phyloP scores from a whole-genome alignment of 1,284 basidiomycete genomes.

The Bondarzewia mesenterica region DNA sequence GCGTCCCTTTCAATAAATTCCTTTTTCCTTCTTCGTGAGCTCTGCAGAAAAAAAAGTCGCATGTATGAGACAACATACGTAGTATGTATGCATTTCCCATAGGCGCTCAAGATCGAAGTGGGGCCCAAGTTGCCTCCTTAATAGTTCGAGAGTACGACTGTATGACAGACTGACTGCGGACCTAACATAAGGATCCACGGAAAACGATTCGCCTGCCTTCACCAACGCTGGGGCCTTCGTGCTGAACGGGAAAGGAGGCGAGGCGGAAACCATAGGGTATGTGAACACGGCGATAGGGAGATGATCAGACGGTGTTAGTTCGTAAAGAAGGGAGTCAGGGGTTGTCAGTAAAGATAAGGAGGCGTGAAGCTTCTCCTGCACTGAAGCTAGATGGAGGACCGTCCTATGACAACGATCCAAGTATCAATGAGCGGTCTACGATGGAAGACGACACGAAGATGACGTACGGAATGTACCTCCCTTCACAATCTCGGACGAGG shows the following conservation, averaged over 20 bases:
- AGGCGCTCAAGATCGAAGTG: conserved; percentile 34
- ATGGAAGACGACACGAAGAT: neutral
- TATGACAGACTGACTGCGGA: conserved; percentile 36
- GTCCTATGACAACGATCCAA: conserved; percentile 20
- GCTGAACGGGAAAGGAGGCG: conserved; percentile 31
- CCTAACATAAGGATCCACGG: conserved; percentile 25
- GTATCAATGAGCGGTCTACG: neutral
- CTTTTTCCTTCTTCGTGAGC: conserved; percentile 13
- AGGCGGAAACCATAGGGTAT: conserved; percentile 28
- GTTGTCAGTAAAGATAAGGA: conserved; percentile 24
- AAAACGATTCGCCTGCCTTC: conserved; percentile 15
- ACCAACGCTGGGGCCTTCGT: conserved; percentile 26
- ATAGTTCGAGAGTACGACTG: conserved; percentile 31
- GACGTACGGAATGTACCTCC: conserved; percentile 25
- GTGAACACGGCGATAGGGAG: conserved; percentile 26
- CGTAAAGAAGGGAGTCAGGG: conserved; percentile 17
- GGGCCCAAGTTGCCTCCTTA: conserved; percentile 32
- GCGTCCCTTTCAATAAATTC: conserved; percentile 36
- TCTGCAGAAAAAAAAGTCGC: neutral
- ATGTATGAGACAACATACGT: conserved; percentile 18
- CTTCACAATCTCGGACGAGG: conserved; percentile 19
- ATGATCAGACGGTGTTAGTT: conserved; percentile 19
- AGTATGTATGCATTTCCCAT: conserved; percentile 37
- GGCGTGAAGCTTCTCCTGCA: conserved; percentile 30
- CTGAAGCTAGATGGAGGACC: conserved; percentile 29